Base-by-base conservation (phyloP, 2,329 filamentous ascomycete species). In the Diaporthe vaccinii region DNA sequence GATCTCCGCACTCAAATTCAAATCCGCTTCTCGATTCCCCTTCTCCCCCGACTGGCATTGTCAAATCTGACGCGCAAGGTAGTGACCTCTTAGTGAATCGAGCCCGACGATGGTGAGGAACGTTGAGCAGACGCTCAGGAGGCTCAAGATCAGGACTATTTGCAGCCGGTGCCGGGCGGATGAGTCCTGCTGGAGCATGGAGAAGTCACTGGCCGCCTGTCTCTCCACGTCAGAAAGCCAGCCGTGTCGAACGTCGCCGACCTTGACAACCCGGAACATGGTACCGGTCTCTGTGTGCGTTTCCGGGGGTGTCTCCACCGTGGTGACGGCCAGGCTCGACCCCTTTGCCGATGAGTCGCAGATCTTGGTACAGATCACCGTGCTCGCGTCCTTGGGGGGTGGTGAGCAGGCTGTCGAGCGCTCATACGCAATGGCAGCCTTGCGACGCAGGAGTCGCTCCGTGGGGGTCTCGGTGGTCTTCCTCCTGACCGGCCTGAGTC, bases 81-180 rank as follows among this genome's bases (percentile, higher is more conserved):
- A 73, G 73, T 75, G 75, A 62, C 74, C 75, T 28, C 55, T 75
- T 44, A 73, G 61, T 68, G 57, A 55, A 17, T 73, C 69, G 49
- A 76, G 62, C 41, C 69, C 49, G 57, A 75, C 59, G n/a, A 75
- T 71, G 28, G 73, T 76, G 57, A 76, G 46, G 28, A 75, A 58
- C 10, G 75, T 76, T 15, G 71, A 58, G 39, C 73, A 76, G 10
- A 74, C 73, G 34, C 75, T 76, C 55, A 76, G 31, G 34, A 76
- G 62, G 31, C 55, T 68, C 69, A 76, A 34, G 46, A 73, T 57
- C 46, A 76, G 46, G 31, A 75, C 61, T 28, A 76, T 51, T 28
- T 71, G 69, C 28, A 76, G 62, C 46, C 75, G 73, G 25, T 73
- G 73, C 39, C 69, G 69, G 22, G 55, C 55, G 6, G 55, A 57